These are phyloP conservation scores for Coniochaeta sp. DNA, from an alignment of 2,329 filamentous ascomycete genomes.

Conservation along the genomic window DNA sequence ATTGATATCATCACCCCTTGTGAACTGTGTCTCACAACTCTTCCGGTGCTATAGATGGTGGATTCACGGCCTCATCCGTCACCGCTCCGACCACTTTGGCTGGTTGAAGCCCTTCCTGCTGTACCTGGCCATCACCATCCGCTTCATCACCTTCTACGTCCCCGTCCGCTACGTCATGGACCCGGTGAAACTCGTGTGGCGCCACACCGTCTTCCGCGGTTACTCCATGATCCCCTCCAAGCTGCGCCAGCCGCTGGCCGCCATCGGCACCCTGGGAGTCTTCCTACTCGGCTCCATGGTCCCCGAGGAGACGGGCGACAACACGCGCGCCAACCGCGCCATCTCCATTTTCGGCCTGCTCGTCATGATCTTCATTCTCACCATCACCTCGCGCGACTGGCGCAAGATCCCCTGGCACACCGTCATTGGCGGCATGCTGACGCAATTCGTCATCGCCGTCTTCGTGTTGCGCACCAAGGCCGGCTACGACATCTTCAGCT, in stretches of 20 bases:
- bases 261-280: conserved; percentile 56
- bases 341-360: conserved; percentile 73
- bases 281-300: conserved; percentile 75
- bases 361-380: conserved; percentile 64
- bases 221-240: conserved; percentile 60
- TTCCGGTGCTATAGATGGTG: conserved; percentile 63
- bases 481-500: conserved; percentile 82
- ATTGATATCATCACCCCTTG: too few species aligned
- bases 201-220: conserved; percentile 51
- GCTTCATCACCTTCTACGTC: conserved; percentile 67
- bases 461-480: conserved; percentile 78
- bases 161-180: conserved; percentile 59
- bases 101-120: conserved; percentile 83
- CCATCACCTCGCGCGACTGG: conserved; percentile 63
- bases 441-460: conserved; percentile 80
- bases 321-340: conserved; percentile 73
- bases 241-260: conserved; percentile 56
- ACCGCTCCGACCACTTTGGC: conserved; percentile 57
- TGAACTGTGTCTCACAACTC: conserved; percentile 3
- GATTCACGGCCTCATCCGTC: conserved; percentile 67
- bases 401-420: conserved; percentile 63
- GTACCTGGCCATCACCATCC: conserved; percentile 67
- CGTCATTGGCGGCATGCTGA: conserved; percentile 81
- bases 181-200: conserved; percentile 63
- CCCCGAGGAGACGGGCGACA: conserved; percentile 63